Percentiles rank a stretch among this genome's conserved stretches.
phyloP scores from a whole-genome alignment of 352 stramenopile species.

The Saprolegnia diclina region DNA sequence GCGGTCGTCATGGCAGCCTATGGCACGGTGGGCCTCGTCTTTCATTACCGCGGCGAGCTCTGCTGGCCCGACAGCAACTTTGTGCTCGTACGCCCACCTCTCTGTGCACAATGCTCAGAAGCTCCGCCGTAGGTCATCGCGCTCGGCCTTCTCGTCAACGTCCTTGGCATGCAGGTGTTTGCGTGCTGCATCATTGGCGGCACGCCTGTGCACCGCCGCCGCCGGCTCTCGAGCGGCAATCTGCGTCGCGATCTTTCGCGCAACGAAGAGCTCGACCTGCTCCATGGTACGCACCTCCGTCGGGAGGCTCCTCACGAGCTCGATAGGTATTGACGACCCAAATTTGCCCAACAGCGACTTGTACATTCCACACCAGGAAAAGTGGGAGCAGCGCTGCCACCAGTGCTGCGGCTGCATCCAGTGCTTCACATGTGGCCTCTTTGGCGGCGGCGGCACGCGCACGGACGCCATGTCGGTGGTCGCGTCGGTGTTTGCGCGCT shows the following conservation, averaged over 20 bases:
- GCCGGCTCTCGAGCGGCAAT: background rate
- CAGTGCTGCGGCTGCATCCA: conserved; percentile 70
- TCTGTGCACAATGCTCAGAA: background rate
- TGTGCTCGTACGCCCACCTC: conserved; percentile 47
- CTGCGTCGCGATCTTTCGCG: background rate
- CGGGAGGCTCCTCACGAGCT: conserved; percentile 56
- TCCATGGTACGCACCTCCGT: conserved; percentile 11
- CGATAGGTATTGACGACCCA: conserved; percentile 18
- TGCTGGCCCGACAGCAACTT: conserved; percentile 69
- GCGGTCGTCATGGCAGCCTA: conserved; percentile 58
- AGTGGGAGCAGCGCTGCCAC: conserved; percentile 73
- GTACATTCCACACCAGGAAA: conserved; percentile 70
- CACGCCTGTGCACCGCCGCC: conserved; percentile 21
- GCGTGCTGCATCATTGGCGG: conserved; percentile 24
- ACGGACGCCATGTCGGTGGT: conserved; percentile 86
- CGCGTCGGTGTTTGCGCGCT: conserved; percentile 71
- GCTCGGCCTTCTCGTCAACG: conserved; percentile 13
- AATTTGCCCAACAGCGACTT: conserved; percentile 33
- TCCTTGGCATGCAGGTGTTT: conserved; percentile 20
- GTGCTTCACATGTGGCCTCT: conserved; percentile 84
- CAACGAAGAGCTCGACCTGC: conserved; percentile 12
- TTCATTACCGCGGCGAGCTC: conserved; percentile 66
- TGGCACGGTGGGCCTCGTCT: conserved; percentile 47
- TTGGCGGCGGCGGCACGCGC: conserved; percentile 72
- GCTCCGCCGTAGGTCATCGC: conserved; percentile 4